These are phyloP conservation scores for Candida oleophila DNA, from an alignment of 805 yeast species.

Conservation along the genomic window DNA sequence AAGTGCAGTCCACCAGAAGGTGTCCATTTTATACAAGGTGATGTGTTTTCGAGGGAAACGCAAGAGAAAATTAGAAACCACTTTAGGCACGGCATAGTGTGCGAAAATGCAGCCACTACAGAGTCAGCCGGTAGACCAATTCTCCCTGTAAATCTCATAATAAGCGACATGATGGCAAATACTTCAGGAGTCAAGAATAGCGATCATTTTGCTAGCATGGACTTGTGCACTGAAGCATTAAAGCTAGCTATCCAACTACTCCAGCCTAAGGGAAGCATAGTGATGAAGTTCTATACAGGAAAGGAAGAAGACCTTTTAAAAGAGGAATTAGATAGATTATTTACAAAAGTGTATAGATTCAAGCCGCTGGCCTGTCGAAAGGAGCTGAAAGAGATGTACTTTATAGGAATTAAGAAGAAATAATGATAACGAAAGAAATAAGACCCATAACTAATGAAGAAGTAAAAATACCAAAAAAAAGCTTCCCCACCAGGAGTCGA, in stretches of 20 bases:
- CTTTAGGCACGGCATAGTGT: too few species aligned
- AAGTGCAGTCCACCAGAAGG: conserved; percentile 37
- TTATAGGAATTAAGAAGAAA: conserved; percentile 61
- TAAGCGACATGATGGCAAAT: conserved; percentile 89
- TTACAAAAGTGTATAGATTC: conserved; percentile 60
- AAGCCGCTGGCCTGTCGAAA: conserved; percentile 82
- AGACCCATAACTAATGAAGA: not conserved
- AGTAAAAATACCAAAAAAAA: conserved; percentile 20
- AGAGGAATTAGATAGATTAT: conserved; percentile 53
- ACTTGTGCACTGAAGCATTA: conserved; percentile 88
- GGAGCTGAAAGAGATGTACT: conserved; percentile 81
- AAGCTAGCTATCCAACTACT: conserved; percentile 71
- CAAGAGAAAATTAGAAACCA: conserved; percentile 54
- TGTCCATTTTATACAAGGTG: conserved; percentile 38
- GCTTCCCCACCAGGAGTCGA: conserved; percentile 55
- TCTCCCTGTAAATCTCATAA: conserved; percentile 38
- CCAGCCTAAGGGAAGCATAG: conserved; percentile 66
- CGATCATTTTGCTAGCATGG: conserved; percentile 86
- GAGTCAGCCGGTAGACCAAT: conserved; percentile 12
- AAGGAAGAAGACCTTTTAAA: conserved; percentile 70
- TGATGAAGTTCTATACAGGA: conserved; percentile 86
- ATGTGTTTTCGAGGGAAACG: conserved; percentile 43
- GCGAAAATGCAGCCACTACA: too few species aligned
- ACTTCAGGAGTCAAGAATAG: conserved; percentile 78
- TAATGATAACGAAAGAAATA: conserved; percentile 10